Conservation (phyloP, 2,329 filamentous ascomycete species). For the Arthroderma sp. region DNA sequence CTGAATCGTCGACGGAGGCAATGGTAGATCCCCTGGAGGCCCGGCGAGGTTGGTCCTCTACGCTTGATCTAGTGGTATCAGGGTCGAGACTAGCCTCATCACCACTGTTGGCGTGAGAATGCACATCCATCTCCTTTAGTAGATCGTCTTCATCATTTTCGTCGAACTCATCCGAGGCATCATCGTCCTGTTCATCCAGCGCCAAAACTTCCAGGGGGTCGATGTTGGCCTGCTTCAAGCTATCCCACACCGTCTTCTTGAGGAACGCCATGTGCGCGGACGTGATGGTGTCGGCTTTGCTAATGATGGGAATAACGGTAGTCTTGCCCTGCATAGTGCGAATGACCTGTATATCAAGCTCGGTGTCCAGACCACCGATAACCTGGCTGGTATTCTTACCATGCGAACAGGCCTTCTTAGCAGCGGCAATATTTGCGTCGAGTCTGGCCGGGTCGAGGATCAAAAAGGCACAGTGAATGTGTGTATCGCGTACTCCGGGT, state of each 20-base stretch:
- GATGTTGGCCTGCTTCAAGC: constrained; percentile 70
- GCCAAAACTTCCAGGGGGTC: constrained; percentile 81
- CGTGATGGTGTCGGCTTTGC: constrained; percentile 96
- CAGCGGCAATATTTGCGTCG: constrained; percentile 64
- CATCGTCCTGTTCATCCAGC: constrained; percentile 60
- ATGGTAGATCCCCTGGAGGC: constrained; percentile 6
- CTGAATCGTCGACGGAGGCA: constrained; percentile 25
- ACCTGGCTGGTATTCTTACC: constrained; percentile 40
- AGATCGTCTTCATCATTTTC: constrained; percentile 39
- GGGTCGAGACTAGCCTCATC: background rate
- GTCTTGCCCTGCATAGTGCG: constrained; percentile 84
- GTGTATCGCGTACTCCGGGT: constrained; percentile 85
- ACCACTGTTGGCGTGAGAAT: constrained; percentile 7
- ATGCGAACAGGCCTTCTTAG: constrained; percentile 48
- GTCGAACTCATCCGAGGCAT: constrained; percentile 31
- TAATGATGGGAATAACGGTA: constrained; percentile 86
- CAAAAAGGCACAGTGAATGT: constrained; percentile 92
- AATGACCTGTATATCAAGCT: constrained; percentile 81
- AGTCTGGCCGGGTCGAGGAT: constrained; percentile 78
- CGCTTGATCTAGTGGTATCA: background rate
- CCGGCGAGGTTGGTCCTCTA: constrained; percentile 7
- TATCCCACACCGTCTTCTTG: constrained; percentile 82
- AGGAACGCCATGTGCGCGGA: constrained; percentile 83
- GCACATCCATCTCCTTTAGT: constrained; percentile 22
- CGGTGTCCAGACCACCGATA: constrained; percentile 66